Percentiles rank a stretch among this genome's conserved stretches.
Conservation (phyloP, 192 early-diverging fungal species). For the Backusella macrospora region DNA sequence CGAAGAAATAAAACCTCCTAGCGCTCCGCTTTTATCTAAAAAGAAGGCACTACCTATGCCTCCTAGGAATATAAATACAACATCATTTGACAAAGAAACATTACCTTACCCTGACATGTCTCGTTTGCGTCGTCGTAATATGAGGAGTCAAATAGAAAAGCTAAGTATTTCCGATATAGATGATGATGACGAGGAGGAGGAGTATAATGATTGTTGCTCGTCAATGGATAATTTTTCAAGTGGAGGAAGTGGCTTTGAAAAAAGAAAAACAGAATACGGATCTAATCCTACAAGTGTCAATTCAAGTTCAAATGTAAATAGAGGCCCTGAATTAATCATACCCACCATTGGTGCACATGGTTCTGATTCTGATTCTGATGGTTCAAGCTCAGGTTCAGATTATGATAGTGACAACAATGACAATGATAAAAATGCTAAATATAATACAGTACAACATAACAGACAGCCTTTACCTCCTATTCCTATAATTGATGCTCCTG, state of each 20-base stretch:
- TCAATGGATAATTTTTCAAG: slow-evolving; percentile 1
- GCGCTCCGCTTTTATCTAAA: neutral
- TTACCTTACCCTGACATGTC: neutral
- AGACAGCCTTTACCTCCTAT: neutral
- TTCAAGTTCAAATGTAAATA: neutral
- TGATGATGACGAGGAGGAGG: neutral
- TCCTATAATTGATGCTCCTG: slow-evolving; percentile 1
- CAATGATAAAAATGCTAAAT: neutral
- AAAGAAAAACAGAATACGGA: neutral
- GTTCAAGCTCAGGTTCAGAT: neutral
- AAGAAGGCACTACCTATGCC: neutral
- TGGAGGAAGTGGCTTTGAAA: neutral
- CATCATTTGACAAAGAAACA: neutral
- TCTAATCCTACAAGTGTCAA: neutral
- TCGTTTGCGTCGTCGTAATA: neutral
- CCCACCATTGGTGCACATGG: neutral
- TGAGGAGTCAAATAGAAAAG: neutral
- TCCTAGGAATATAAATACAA: neutral
- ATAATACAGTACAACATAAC: neutral
- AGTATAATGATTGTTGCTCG: neutral
- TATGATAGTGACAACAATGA: neutral
- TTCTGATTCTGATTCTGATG: neutral
- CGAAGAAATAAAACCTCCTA: neutral
- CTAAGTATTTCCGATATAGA: slow-evolving; percentile 2
- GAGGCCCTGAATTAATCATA: neutral